Evolutionary conservation across 2,329 filamentous ascomycete genomes (phyloP).

Genomic region (Cladosporium austrohemisphaericum): DNA sequence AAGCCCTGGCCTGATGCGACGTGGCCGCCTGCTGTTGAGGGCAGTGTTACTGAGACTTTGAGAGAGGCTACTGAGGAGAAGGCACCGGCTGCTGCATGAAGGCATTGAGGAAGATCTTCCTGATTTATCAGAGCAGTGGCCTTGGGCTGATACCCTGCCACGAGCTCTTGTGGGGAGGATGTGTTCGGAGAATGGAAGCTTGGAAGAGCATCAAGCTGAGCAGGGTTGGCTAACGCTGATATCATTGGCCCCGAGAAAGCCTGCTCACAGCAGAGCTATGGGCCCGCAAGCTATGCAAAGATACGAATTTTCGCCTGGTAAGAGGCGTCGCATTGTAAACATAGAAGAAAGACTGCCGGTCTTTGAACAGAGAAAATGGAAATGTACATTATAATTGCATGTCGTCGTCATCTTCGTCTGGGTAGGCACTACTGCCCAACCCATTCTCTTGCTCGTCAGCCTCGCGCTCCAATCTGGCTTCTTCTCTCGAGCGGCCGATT

Average conservation of each 20-base stretch:
- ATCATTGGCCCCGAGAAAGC: no score
- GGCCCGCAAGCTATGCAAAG: no score
- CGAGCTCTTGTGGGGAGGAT: not conserved
- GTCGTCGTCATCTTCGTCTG: slow-evolving; percentile 58
- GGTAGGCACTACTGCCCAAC: slow-evolving; percentile 44
- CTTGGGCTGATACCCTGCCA: not conserved
- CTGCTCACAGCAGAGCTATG: no score
- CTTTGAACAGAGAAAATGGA: slow-evolving; percentile 6
- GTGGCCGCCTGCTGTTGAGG: slow-evolving; percentile 7
- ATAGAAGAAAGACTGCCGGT: not conserved
- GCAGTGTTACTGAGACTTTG: not conserved
- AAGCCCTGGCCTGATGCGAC: slow-evolving; percentile 63
- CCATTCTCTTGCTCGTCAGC: slow-evolving; percentile 60
- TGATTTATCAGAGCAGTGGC: no score
- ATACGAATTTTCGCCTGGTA: no score
- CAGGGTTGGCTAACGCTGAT: no score
- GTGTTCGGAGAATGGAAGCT: no score
- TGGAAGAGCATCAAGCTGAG: not conserved
- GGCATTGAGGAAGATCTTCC: not conserved
- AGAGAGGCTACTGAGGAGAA: slow-evolving; percentile 12
- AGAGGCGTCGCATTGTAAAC: slow-evolving; percentile 8
- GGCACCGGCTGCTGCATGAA: slow-evolving; percentile 10
- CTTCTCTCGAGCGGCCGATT: slow-evolving; percentile 77
- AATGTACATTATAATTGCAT: slow-evolving; percentile 43
- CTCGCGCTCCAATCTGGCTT: slow-evolving; percentile 71